Evolutionary conservation across 768 basidiomycete genomes (phyloP).

Genomic region (Suillus occidentalis): DNA sequence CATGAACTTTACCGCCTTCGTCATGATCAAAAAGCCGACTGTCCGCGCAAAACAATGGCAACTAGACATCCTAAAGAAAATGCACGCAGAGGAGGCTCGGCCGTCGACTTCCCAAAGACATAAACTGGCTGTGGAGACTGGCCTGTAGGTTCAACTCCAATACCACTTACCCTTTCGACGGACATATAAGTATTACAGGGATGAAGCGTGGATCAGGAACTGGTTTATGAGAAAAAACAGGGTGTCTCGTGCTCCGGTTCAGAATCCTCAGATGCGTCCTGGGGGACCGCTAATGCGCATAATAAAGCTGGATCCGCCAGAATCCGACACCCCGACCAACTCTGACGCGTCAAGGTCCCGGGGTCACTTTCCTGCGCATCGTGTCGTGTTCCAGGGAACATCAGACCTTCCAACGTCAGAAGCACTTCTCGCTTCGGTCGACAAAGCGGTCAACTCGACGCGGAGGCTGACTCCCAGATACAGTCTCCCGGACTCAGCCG

Average conservation of each 20-base stretch:
- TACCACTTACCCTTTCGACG: conserved; percentile 6
- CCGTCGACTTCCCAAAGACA: conserved; percentile 24
- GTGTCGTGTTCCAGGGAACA: not conserved
- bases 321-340: not conserved
- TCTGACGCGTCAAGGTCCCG: not conserved
- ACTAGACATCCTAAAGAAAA: conserved; percentile 28
- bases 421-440: not conserved
- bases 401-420: not conserved
- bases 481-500: not conserved
- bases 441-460: too few species aligned
- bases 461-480: not conserved
- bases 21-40: conserved; percentile 13
- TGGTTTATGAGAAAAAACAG: conserved; percentile 32
- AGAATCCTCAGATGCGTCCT: too few species aligned
- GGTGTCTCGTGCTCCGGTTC: conserved; percentile 4
- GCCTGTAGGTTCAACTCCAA: conserved; percentile 27
- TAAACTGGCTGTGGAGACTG: conserved; percentile 26
- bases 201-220: conserved; percentile 29
- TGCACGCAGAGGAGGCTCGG: conserved; percentile 20
- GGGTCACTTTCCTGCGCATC: not conserved
- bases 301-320: not conserved
- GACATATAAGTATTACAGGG: conserved; percentile 14
- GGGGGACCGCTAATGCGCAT: not conserved
- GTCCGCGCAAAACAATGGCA: conserved; percentile 29
- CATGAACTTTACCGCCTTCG: conserved; percentile 3